phyloP scores from a whole-genome alignment of 192 early-diverging fungal species.

The Podila minutissima region DNA sequence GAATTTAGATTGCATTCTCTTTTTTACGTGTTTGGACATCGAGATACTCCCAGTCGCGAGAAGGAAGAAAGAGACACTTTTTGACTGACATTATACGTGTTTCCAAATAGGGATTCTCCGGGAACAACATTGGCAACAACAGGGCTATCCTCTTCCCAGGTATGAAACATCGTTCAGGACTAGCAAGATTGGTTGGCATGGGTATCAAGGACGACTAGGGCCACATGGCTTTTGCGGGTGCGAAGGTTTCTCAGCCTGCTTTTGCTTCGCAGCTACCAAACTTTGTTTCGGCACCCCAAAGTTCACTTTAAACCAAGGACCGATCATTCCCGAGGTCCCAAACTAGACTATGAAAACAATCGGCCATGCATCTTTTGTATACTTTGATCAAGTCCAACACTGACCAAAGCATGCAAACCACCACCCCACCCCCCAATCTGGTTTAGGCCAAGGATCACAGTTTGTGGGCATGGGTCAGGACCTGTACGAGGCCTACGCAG shows the following conservation, averaged over 20 bases:
- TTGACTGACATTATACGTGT: not conserved
- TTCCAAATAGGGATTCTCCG: constrained; percentile 2
- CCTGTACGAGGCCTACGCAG: constrained; percentile 77
- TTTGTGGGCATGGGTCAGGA: constrained; percentile 95
- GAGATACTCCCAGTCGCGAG: no score
- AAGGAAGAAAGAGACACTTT: not conserved
- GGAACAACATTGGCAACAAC: constrained; percentile 16
- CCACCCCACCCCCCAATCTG: not conserved
- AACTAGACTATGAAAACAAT: no score
- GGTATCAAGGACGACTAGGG: not conserved
- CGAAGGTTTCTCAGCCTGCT: not conserved
- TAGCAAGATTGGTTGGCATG: not conserved
- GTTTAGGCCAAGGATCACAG: constrained; percentile 81
- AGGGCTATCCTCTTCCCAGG: constrained; percentile 50
- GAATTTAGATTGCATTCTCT: no score
- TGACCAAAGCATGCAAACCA: not conserved
- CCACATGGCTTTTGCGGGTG: no score
- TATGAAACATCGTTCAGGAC: not conserved
- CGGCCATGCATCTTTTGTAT: no score
- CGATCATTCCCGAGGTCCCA: no score
- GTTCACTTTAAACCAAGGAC: no score
- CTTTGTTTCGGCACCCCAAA: not conserved
- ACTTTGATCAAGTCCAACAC: not conserved
- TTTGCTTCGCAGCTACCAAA: not conserved
- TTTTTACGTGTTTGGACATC: no score